Conservation (phyloP, 1,139 yeast genomes). For the Fermentozyma sake region DNA sequence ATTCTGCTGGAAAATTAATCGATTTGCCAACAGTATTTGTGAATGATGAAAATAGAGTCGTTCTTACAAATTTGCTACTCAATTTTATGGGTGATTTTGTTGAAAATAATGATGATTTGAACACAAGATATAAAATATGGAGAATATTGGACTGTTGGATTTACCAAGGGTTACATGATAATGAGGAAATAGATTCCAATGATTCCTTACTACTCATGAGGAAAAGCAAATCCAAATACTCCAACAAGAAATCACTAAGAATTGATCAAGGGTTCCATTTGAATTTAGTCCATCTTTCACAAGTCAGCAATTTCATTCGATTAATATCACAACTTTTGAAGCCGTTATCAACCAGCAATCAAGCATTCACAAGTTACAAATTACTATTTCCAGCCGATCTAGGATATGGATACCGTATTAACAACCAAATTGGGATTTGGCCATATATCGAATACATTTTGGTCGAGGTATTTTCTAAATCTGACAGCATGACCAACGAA, state of each 20-base stretch:
- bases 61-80: conserved; percentile 31
- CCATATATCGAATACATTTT: conserved; percentile 75
- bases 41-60: conserved; percentile 34
- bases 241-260: conserved; percentile 25
- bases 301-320: conserved; percentile 58
- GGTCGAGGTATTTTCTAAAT: conserved; percentile 57
- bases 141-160: conserved; percentile 68
- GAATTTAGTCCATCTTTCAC: conserved; percentile 41
- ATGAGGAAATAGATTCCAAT: conserved; percentile 6
- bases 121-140: conserved; percentile 58
- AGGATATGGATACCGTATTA: conserved; percentile 54
- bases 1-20: conserved; percentile 14
- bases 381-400: conserved; percentile 62
- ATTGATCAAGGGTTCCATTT: conserved; percentile 30
- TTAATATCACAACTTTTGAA: conserved; percentile 38
- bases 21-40: conserved; percentile 25
- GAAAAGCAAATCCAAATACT: conserved; percentile 15
- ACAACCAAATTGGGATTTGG: conserved; percentile 60
- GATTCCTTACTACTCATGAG: conserved; percentile 6
- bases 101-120: conserved; percentile 26
- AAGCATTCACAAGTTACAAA: conserved; percentile 33
- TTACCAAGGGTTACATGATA: conserved; percentile 38
- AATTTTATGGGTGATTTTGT: conserved; percentile 48
- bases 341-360: conserved; percentile 18
- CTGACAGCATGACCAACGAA: conserved; percentile 25